phyloP scores from a whole-genome alignment of 371 early-diverging fungal genomes.

The Rhizopus microsporus region DNA sequence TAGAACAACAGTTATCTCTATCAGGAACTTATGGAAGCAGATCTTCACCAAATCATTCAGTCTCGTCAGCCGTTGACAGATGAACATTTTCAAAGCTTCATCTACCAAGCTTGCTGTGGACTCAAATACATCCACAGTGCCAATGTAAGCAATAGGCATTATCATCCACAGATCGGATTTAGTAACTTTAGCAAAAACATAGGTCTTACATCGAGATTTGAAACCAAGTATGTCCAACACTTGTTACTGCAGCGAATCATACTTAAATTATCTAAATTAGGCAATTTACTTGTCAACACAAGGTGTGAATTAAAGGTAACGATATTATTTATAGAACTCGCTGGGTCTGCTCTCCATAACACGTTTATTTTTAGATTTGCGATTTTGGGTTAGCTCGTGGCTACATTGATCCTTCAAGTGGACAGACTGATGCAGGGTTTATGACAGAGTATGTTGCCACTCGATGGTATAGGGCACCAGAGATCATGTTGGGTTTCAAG shows the following conservation, averaged over 20 bases:
- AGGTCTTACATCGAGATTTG: constrained; percentile 87
- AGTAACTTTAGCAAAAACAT: background rate
- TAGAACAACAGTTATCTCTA: constrained; percentile 61
- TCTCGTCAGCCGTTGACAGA: constrained; percentile 55
- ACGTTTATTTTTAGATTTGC: constrained; percentile 61
- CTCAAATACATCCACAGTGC: constrained; percentile 97
- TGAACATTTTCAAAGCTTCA: constrained; percentile 87
- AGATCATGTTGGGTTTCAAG: constrained; percentile 92
- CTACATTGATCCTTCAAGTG: constrained; percentile 68
- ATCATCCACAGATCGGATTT: background rate
- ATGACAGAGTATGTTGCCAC: constrained; percentile 97
- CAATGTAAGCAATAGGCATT: constrained; percentile 63
- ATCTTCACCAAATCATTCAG: constrained; percentile 76
- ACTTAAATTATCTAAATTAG: constrained; percentile 16
- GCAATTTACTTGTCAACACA: constrained; percentile 93
- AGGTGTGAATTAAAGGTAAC: constrained; percentile 87
- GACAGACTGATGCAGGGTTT: constrained; percentile 81
- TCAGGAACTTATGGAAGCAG: constrained; percentile 97
- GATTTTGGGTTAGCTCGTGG: constrained; percentile 94
- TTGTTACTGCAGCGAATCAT: background rate
- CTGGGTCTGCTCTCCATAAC: too few relatives aligned
- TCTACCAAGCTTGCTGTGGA: constrained; percentile 95
- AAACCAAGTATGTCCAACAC: constrained; percentile 75
- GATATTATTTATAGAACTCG: background rate
- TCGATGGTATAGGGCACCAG: constrained; percentile 98